These are phyloP conservation scores for Vitis riparia DNA, from an alignment of 164 flowering plant species.

Conservation along the genomic window DNA sequence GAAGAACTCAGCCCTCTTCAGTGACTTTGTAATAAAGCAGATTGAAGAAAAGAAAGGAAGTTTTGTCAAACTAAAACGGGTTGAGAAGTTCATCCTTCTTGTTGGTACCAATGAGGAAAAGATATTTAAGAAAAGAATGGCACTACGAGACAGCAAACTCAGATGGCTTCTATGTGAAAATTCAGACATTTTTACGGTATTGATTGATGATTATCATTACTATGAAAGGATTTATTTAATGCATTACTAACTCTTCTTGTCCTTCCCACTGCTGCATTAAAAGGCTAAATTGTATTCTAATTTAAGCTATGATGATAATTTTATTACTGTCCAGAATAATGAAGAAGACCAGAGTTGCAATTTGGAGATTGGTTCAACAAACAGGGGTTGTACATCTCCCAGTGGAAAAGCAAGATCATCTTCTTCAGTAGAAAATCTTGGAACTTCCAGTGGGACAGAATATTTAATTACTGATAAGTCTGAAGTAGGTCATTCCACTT, in stretches of 20 bases:
- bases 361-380: no score
- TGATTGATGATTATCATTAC: no score
- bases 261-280: background rate
- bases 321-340: no score
- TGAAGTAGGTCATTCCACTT: background rate
- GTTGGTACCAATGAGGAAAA: conserved; percentile 46
- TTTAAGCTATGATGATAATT: no score
- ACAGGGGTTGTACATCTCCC: no score
- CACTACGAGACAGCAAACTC: conserved; percentile 17
- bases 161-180: conserved; percentile 10
- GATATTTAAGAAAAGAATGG: conserved; percentile 50
- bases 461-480: background rate
- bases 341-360: no score
- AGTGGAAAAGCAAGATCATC: no score
- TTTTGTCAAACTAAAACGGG: conserved; percentile 40
- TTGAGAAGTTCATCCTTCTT: conserved; percentile 42
- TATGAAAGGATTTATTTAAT: no score
- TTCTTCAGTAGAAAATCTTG: background rate
- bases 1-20: no score
- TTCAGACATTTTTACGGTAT: background rate
- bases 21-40: conserved; percentile 13
- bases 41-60: conserved; percentile 25
- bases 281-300: no score
- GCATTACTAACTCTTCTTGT: background rate
- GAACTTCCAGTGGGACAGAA: background rate